Evolutionary conservation across 176 grass and related monocot genomes (phyloP).

Genomic region (Triticum turgidum): DNA sequence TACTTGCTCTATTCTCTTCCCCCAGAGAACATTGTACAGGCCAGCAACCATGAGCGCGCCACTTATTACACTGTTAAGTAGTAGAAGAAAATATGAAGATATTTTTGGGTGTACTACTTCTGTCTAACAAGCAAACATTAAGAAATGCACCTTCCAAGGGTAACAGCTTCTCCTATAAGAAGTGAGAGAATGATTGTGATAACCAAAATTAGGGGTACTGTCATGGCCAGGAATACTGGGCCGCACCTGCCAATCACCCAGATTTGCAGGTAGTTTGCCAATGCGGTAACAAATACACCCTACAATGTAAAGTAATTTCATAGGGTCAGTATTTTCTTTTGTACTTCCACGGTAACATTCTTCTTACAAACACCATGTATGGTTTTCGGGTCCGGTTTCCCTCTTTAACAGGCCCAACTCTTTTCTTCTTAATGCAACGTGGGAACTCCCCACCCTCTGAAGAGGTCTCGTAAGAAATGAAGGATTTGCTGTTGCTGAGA

Average conservation of each 20-base stretch:
- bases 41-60: constrained; percentile 46
- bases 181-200: constrained; percentile 36
- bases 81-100: neutral
- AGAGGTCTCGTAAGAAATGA: no score
- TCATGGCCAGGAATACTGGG: constrained; percentile 48
- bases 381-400: no score
- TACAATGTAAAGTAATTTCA: constrained; percentile 19
- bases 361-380: neutral
- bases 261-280: constrained; percentile 42
- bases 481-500: neutral
- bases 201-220: constrained; percentile 38
- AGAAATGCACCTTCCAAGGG: constrained; percentile 43
- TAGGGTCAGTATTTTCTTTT: neutral
- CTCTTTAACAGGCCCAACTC: no score
- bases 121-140: neutral
- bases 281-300: constrained; percentile 23
- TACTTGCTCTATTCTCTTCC: constrained; percentile 43
- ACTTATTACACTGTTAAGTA: constrained; percentile 37
- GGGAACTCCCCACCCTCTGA: no score
- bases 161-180: constrained; percentile 45
- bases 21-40: constrained; percentile 51
- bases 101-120: neutral
- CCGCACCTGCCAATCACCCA: constrained; percentile 48
- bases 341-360: neutral
- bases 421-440: no score